A percentile compares a stretch with the other conserved stretches of the same genome.
phyloP scores from a whole-genome alignment of 352 stramenopile species.

The Globisporangium acanthophoron region DNA sequence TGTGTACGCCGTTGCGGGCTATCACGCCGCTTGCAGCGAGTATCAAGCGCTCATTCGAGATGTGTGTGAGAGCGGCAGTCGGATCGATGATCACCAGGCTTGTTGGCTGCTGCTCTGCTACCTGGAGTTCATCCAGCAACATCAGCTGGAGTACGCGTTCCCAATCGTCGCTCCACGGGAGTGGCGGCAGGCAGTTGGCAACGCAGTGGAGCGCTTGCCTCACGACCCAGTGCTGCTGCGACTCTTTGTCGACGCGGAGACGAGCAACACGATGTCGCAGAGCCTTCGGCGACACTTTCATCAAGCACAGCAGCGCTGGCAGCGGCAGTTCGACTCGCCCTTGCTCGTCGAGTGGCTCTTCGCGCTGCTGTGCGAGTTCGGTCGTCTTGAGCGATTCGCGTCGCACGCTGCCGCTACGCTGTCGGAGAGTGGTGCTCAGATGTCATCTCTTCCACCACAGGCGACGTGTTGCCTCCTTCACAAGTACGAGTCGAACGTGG shows the following conservation, averaged over 20 bases:
- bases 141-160: conserved; percentile 25
- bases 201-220: conserved; percentile 34
- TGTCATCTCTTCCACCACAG: not conserved
- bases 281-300: conserved; percentile 60
- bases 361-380: conserved; percentile 58
- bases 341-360: conserved; percentile 71
- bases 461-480: conserved; percentile 62
- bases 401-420: not conserved
- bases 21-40: conserved; percentile 42
- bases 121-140: conserved; percentile 58
- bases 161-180: conserved; percentile 40
- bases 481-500: conserved; percentile 51
- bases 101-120: conserved; percentile 34
- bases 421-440: not conserved
- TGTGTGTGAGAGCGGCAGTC: not conserved
- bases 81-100: conserved; percentile 8
- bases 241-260: conserved; percentile 71
- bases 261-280: conserved; percentile 66
- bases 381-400: conserved; percentile 34
- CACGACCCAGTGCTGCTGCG: conserved; percentile 48
- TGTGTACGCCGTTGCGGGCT: conserved; percentile 45
- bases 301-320: conserved; percentile 30
- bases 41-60: conserved; percentile 24
- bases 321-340: conserved; percentile 59
- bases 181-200: conserved; percentile 39